These are phyloP conservation scores for Ustilago bromivora DNA, from an alignment of 1,284 basidiomycete species.

Conservation along the genomic window DNA sequence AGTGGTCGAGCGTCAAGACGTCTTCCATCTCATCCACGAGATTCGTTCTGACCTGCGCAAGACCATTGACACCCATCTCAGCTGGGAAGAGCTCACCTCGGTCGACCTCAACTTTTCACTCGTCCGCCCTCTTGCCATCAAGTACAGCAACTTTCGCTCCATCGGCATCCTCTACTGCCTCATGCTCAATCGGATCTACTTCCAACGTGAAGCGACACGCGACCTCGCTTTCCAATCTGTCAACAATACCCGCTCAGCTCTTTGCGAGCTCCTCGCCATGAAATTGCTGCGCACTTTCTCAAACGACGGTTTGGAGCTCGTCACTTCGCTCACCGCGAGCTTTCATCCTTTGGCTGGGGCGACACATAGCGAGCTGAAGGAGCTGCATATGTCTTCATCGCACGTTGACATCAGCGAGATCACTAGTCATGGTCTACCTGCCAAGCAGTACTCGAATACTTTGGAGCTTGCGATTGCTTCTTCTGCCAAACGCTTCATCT, in stretches of 20 bases:
- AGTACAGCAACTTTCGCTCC: constrained; percentile 52
- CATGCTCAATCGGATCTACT: constrained; percentile 87
- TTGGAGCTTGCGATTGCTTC: constrained; percentile 64
- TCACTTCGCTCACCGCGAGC: constrained; percentile 82
- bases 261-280: constrained; percentile 90
- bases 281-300: constrained; percentile 76
- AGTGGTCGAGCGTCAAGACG: constrained; percentile 48
- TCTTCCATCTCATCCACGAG: constrained; percentile 58
- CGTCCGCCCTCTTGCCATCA: constrained; percentile 61
- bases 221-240: constrained; percentile 74
- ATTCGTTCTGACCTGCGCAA: constrained; percentile 52
- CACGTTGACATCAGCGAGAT: constrained; percentile 39
- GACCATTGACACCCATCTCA: constrained; percentile 62
- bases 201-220: constrained; percentile 74
- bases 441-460: constrained; percentile 53
- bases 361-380: constrained; percentile 29
- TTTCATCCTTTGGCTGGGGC: constrained; percentile 81
- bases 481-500: constrained; percentile 63
- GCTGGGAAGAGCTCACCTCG: constrained; percentile 61
- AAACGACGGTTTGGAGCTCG: constrained; percentile 75
- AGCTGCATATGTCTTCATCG: constrained; percentile 35
- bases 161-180: constrained; percentile 85
- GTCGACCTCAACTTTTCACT: constrained; percentile 63
- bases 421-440: constrained; percentile 25
- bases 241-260: constrained; percentile 79